Evolutionary conservation across 2,329 filamentous ascomycete genomes (phyloP).

Genomic region (Karstenula rhodostoma): DNA sequence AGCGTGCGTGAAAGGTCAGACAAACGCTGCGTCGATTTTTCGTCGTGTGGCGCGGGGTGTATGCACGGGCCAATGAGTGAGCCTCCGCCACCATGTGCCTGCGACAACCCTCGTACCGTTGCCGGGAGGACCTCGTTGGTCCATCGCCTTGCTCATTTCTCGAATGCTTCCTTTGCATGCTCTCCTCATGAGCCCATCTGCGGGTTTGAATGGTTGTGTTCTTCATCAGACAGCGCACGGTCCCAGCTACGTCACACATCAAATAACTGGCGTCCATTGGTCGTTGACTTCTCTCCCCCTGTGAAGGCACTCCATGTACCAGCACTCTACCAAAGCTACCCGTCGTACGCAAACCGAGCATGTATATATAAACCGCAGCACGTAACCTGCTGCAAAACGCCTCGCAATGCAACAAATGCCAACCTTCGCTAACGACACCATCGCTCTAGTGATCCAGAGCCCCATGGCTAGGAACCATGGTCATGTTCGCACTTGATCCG

Average conservation of each 20-base stretch:
- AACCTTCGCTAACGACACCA: background rate
- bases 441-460: background rate
- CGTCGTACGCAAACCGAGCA: background rate
- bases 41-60: conserved; percentile 8
- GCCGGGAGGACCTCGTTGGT: background rate
- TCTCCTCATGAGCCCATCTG: too few relatives aligned
- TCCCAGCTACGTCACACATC: too few relatives aligned
- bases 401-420: background rate
- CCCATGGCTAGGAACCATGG: conserved; percentile 27
- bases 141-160: background rate
- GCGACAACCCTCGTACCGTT: background rate
- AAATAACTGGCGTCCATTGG: too few relatives aligned
- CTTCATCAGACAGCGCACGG: too few relatives aligned
- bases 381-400: background rate
- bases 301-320: background rate
- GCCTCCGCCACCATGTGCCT: background rate
- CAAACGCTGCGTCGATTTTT: conserved; percentile 10
- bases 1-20: background rate
- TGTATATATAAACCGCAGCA: too few relatives aligned
- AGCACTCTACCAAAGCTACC: background rate
- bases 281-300: too few relatives aligned
- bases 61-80: background rate
- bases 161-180: too few relatives aligned
- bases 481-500: conserved; percentile 29
- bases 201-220: too few relatives aligned